A percentile compares a stretch with the other conserved stretches of the same genome.
These are phyloP conservation scores for Lasiosphaeria ovina DNA, from an alignment of 495 filamentous ascomycete species.

Conservation along the genomic window DNA sequence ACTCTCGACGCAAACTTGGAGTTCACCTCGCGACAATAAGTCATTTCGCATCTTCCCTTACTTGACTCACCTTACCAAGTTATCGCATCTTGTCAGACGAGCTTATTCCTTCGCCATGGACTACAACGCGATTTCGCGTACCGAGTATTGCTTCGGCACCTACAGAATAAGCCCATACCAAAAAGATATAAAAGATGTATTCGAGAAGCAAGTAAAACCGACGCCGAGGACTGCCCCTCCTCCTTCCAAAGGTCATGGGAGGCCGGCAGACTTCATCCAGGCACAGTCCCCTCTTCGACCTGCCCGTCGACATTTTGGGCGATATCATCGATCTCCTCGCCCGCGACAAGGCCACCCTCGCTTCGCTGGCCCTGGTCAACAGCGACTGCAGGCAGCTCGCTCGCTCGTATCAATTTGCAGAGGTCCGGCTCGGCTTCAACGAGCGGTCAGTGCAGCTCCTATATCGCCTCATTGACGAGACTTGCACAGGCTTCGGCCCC, in stretches of 20 bases:
- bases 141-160: too few species aligned
- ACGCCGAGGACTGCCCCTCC: background rate
- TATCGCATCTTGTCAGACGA: too few species aligned
- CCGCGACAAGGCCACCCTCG: background rate
- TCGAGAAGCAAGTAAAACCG: background rate
- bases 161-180: too few species aligned
- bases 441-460: background rate
- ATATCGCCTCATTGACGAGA: background rate
- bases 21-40: too few species aligned
- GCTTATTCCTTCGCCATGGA: too few species aligned
- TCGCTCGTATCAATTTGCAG: background rate
- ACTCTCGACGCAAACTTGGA: too few species aligned
- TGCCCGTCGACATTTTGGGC: background rate
- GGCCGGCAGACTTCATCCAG: background rate
- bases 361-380: slow-evolving; percentile 1
- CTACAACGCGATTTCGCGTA: too few species aligned
- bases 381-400: slow-evolving; percentile 4
- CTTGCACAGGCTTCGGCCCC: background rate
- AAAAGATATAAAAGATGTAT: too few species aligned
- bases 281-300: background rate
- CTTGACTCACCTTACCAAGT: too few species aligned
- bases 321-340: background rate
- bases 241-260: background rate
- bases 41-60: too few species aligned
- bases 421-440: background rate